Percentiles rank a stretch among this genome's conserved stretches.
phyloP scores from a whole-genome alignment of 1,284 basidiomycete genomes.

The Cryptococcus amylolentus region DNA sequence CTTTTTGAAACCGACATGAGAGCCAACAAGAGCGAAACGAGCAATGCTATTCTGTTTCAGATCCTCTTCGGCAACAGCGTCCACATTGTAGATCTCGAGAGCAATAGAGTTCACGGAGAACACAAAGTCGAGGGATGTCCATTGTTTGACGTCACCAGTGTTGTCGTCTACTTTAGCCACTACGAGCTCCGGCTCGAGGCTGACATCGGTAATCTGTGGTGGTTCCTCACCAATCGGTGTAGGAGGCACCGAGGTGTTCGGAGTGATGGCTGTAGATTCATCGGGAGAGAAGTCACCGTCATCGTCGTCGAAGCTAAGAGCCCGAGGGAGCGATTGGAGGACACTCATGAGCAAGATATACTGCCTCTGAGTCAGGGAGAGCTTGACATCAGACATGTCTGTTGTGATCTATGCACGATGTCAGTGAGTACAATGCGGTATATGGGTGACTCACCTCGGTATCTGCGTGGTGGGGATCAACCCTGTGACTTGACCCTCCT shows the following conservation, averaged over 20 bases:
- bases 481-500: slow-evolving; percentile 42
- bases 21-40: slow-evolving; percentile 77
- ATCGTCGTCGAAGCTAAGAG: slow-evolving; percentile 51
- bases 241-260: slow-evolving; percentile 11
- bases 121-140: slow-evolving; percentile 71
- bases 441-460: slow-evolving; percentile 58
- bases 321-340: slow-evolving; percentile 68
- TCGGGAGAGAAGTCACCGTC: slow-evolving; percentile 37
- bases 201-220: slow-evolving; percentile 29
- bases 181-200: slow-evolving; percentile 55
- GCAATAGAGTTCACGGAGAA: slow-evolving; percentile 73
- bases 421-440: neutral
- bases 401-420: slow-evolving; percentile 28
- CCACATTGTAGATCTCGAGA: slow-evolving; percentile 83
- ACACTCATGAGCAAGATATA: slow-evolving; percentile 74
- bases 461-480: slow-evolving; percentile 60
- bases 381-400: slow-evolving; percentile 82
- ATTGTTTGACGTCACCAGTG: slow-evolving; percentile 37
- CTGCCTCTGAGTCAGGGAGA: slow-evolving; percentile 87
- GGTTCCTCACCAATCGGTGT: slow-evolving; percentile 19
- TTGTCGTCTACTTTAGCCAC: slow-evolving; percentile 24
- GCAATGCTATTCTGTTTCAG: slow-evolving; percentile 79
- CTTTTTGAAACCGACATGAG: slow-evolving; percentile 75
- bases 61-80: slow-evolving; percentile 60
- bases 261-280: slow-evolving; percentile 24